Base-by-base conservation (phyloP, 2,329 filamentous ascomycete genomes). In the Xylaria sp. region DNA sequence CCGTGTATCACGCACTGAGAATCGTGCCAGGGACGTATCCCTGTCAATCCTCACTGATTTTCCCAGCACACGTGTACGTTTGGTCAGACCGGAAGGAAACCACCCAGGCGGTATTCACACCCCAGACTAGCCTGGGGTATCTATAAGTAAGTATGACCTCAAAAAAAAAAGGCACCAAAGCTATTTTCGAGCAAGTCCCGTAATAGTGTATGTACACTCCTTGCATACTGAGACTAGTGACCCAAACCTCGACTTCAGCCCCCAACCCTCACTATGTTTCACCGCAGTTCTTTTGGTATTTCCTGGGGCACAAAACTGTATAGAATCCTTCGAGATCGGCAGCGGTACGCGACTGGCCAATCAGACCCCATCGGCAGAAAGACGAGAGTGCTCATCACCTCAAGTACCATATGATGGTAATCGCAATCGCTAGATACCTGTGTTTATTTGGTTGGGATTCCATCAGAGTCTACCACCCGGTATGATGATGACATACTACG, bases 281-380 rank as follows among this genome's bases (percentile, higher is more conserved):
- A 68, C 55, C 58, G 38, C 31, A 48, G 59, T 56, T 60, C 58
- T 47, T 58, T 33, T 53, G 53, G 27, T 46, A 21, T 51, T 43
- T 63, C 60, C 66, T 63, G 68, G 66, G 66, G 65, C 56, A 43
- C 23, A 13, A 21, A 55, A 51, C 27, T 70, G 66, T 67, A 66
- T 67, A 68, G 70, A 70, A 71, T 64, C 64, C 48, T 71, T 72
- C 71, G 53, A 71, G 67, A 68, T 70, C 65, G 62, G 66, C 67
- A 46, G 63, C 53, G 46, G 53, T 46, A 60, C 17, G 38, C 21
- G 38, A 54, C 25, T 53, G 56, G 47, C 64, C 64, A 68, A 64
- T 69, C 25, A 62, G 52, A 53, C 38, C 33, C 9, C 27, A 46
- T 53, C n/a, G 41, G 23, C 11, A n/a, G 52, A 31, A 23, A 63